Base-by-base conservation (phyloP, 1,284 basidiomycete species). In the Ustilago lituana region DNA sequence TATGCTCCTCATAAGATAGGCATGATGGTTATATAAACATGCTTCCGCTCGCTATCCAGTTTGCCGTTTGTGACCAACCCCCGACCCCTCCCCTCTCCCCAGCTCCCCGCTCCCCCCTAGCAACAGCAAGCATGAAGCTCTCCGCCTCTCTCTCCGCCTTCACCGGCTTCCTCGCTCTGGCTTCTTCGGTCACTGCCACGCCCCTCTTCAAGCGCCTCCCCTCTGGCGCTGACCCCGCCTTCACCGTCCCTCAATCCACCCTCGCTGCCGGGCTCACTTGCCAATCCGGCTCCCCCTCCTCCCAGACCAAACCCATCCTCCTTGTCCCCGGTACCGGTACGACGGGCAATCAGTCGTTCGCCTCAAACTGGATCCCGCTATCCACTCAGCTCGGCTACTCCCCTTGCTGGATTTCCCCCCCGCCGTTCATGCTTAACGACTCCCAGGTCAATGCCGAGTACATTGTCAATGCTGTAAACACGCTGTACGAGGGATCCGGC, bases 391-490 rank as follows among this genome's bases (percentile, higher is more conserved):
- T 65, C 6, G 68, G 68, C 19, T 71, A 47, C 44, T 38, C 41
- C 8, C 68, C 68, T 0, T 71, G 68, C 55, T 65, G 58, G 54
- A 23, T 71, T 23, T 62, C 58, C 1, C 58, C 68, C 0, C 58
- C 62, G 4, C 68, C 68, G 1, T 71, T 38, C 36, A 61, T 71
- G 62, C 62, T 71, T 33, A 62, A 66, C 47, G 62, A 65, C 27
- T 40, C 62, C 0, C 53, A 57, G 37, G 20, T 58, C n/a, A 71
- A 62, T 22, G 62, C 55, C 27, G 68, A 71, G 32, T 71, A 71
- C 54, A 45, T 71, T 14, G 68, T 66, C 38, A 54, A 71, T n/a
- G 68, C 68, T 2, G 39, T 71, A 15, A 20, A 32, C 17, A 48
- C 24, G 5, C 58, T 71, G 24, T 52, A 47, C 12, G 22, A 49